A percentile compares a stretch with the other conserved stretches of the same genome.
Evolutionary conservation across 2,329 filamentous ascomycete species (phyloP).

Genomic region (Gliomastix tumulicola): DNA sequence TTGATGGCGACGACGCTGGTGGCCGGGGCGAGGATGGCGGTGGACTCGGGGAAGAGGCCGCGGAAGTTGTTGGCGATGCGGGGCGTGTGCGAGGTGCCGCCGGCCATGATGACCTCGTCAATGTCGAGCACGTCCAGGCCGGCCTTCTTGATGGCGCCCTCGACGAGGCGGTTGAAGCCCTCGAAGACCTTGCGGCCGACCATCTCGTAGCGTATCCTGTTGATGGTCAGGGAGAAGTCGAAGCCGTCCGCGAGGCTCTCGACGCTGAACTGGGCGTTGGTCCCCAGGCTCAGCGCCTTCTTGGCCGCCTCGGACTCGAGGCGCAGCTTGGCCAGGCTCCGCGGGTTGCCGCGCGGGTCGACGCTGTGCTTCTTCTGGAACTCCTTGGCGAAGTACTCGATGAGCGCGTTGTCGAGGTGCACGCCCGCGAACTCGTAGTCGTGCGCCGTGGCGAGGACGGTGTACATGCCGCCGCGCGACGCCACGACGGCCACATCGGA

Average conservation of each 20-base stretch:
- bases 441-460: slow-evolving; percentile 84
- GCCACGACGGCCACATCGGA: slow-evolving; percentile 88
- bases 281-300: slow-evolving; percentile 83
- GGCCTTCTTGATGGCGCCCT: slow-evolving; percentile 84
- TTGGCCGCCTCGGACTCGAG: slow-evolving; percentile 86
- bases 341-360: slow-evolving; percentile 76
- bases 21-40: slow-evolving; percentile 73
- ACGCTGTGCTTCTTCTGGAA: slow-evolving; percentile 95
- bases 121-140: slow-evolving; percentile 87
- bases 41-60: slow-evolving; percentile 73
- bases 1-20: slow-evolving; percentile 76
- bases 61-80: slow-evolving; percentile 80
- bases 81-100: slow-evolving; percentile 88
- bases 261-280: slow-evolving; percentile 84
- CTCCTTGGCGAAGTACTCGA: slow-evolving; percentile 97
- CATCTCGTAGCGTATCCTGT: slow-evolving; percentile 88
- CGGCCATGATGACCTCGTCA: slow-evolving; percentile 88
- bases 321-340: slow-evolving; percentile 84
- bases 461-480: slow-evolving; percentile 93
- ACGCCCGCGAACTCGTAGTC: slow-evolving; percentile 90
- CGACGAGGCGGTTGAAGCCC: slow-evolving; percentile 79
- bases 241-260: slow-evolving; percentile 84
- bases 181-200: slow-evolving; percentile 80
- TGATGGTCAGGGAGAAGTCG: slow-evolving; percentile 88
- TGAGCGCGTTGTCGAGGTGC: slow-evolving; percentile 81